Evolutionary conservation across 352 stramenopile species (phyloP), one percentile per base, ranked within the genome.

Genomic region (Globisporangium nunn): DNA sequence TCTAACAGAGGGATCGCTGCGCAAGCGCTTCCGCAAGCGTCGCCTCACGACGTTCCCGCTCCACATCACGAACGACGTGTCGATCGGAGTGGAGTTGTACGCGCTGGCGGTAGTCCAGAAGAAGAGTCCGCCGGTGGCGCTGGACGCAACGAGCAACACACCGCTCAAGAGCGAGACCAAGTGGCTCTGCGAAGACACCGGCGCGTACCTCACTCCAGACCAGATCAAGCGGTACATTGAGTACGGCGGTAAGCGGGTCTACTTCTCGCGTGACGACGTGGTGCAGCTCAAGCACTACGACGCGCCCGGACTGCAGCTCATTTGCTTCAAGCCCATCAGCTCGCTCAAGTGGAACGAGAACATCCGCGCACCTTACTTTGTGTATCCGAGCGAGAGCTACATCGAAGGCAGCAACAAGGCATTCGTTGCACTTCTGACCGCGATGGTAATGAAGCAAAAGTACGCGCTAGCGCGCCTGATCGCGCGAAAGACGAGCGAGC

Each of bases 111-210:
- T 93, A 33, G 54, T 66, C 3, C 81, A 91, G 62, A 65, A 69
- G 31, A 91, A 91, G 56, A 82, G 69, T 30, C 73, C 67, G 6
- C 75, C 84, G 0, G 62, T 91, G 17, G 61, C 75, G 28, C 59
- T 93, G 15, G 78, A 91, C n/a, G 81, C 81, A 11, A 74, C 67
- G 15, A 90, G 78, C 10, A 93, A 93, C 54, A 67, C 53, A 6
- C 78, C 80, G n/a, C 67, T 93, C 15, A 88, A 88, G 68, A 79
- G 69, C 18, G 79, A 88, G 57, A 91, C 79, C 10, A 93, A 93
- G 56, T 93, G 84, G 84, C 74, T 93, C 37, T 93, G 84, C 51
- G 75, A 93, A 59, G 75, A 91, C 57, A 93, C 84, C 11, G 84
- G 84, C 17, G 63, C 66, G 31, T 91, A 91, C 62, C 59, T 93